These are phyloP conservation scores for Boletus vinaceobasis DNA, from an alignment of 768 basidiomycete species.

Conservation along the genomic window DNA sequence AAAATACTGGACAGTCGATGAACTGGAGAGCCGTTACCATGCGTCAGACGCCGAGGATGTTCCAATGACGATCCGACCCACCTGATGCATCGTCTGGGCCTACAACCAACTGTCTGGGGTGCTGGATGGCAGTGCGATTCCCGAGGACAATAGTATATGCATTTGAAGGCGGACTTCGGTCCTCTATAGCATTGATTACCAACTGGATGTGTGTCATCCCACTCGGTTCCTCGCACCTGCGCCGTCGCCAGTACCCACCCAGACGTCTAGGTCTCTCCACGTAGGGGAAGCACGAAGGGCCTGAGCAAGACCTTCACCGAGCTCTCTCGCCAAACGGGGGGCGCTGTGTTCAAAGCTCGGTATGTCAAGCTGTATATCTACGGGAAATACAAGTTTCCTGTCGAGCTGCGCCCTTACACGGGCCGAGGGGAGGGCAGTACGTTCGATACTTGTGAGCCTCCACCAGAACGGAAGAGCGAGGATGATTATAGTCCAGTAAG, in stretches of 20 bases:
- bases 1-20: conserved; percentile 39
- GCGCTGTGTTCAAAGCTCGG: conserved; percentile 13
- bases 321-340: conserved; percentile 27
- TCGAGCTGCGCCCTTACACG: conserved; percentile 53
- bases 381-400: conserved; percentile 43
- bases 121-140: conserved; percentile 20
- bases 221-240: conserved; percentile 34
- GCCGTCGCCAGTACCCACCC: conserved; percentile 23
- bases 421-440: conserved; percentile 64
- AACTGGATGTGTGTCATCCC: background rate
- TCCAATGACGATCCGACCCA: conserved; percentile 14
- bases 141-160: conserved; percentile 26
- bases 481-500: conserved; percentile 78
- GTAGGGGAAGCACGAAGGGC: conserved; percentile 19
- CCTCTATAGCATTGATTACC: conserved; percentile 14
- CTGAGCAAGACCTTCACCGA: conserved; percentile 21
- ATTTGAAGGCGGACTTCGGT: conserved; percentile 5
- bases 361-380: conserved; percentile 38
- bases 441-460: conserved; percentile 85
- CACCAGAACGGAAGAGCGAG: conserved; percentile 91
- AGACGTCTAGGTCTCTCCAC: conserved; percentile 46
- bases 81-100: conserved; percentile 26
- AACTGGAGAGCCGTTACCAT: conserved; percentile 24
- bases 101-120: conserved; percentile 20
- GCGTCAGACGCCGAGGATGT: conserved; percentile 9